These are phyloP conservation scores for Metschnikowia lochheadii DNA, from an alignment of 805 yeast genomes.

Conservation along the genomic window DNA sequence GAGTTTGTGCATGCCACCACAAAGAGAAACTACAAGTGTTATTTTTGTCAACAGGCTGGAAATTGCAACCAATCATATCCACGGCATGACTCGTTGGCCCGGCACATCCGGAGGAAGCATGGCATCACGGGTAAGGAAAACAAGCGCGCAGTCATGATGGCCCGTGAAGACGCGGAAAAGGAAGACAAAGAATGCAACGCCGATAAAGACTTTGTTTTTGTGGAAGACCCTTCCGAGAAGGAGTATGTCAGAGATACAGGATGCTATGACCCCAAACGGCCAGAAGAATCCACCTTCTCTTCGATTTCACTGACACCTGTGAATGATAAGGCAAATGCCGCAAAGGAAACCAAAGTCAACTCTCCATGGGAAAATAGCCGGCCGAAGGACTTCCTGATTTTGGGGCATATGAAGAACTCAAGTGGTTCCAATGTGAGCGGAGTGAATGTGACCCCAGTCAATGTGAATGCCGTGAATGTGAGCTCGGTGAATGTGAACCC, in stretches of 20 bases:
- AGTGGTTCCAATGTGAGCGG: background rate
- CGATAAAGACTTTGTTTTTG: background rate
- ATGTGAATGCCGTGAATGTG: background rate
- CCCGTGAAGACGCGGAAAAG: constrained; percentile 37
- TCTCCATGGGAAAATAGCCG: background rate
- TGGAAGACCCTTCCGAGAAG: constrained; percentile 1
- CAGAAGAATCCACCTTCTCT: background rate
- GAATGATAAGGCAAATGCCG: background rate
- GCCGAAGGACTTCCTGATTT: background rate
- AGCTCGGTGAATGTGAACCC: background rate
- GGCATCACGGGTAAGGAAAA: constrained; percentile 43
- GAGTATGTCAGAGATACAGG: background rate
- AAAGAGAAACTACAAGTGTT: constrained; percentile 39
- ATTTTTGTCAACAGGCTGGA: constrained; percentile 30
- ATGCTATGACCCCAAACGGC: background rate
- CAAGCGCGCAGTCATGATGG: constrained; percentile 41
- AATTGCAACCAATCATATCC: constrained; percentile 40
- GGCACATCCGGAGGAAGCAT: constrained; percentile 42
- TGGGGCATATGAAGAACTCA: constrained; percentile 1
- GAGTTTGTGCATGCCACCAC: constrained; percentile 45
- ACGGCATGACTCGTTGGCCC: constrained; percentile 41
- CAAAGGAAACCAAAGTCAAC: background rate
- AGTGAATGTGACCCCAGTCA: background rate
- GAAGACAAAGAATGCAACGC: background rate
- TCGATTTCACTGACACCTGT: background rate